phyloP scores from a whole-genome alignment of 352 stramenopile species.

The Phytophthora rubi region DNA sequence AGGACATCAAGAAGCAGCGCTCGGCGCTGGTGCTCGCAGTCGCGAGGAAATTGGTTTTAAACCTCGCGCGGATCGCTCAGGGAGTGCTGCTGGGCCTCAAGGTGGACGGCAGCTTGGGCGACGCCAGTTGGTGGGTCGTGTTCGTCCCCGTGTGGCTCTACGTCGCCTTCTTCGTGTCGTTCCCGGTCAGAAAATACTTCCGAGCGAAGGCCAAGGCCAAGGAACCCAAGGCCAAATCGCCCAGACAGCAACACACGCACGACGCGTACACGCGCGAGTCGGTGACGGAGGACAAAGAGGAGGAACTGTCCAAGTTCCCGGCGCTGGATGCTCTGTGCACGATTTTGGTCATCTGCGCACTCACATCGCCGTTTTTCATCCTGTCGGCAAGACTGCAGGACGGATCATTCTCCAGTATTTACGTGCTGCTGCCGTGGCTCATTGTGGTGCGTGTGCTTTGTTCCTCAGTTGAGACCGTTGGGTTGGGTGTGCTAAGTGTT shows the following conservation, averaged over 20 bases:
- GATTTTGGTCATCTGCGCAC: constrained; percentile 53
- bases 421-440: constrained; percentile 83
- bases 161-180: constrained; percentile 62
- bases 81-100: constrained; percentile 72
- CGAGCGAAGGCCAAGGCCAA: constrained; percentile 50
- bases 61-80: constrained; percentile 63
- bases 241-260: constrained; percentile 50
- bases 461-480: not conserved
- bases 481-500: not conserved
- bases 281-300: constrained; percentile 61
- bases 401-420: constrained; percentile 78
- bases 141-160: constrained; percentile 86
- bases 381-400: constrained; percentile 74
- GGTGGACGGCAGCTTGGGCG: constrained; percentile 59
- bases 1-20: constrained; percentile 74
- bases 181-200: constrained; percentile 63
- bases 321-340: constrained; percentile 63
- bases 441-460: constrained; percentile 62
- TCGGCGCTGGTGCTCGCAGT: constrained; percentile 46
- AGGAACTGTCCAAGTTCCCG: constrained; percentile 61
- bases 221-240: constrained; percentile 38
- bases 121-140: constrained; percentile 80
- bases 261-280: constrained; percentile 84
- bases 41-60: constrained; percentile 50
- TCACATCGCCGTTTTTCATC: constrained; percentile 85